Base-by-base conservation (phyloP, 768 basidiomycete genomes). In the Multifurca ochricompacta region DNA sequence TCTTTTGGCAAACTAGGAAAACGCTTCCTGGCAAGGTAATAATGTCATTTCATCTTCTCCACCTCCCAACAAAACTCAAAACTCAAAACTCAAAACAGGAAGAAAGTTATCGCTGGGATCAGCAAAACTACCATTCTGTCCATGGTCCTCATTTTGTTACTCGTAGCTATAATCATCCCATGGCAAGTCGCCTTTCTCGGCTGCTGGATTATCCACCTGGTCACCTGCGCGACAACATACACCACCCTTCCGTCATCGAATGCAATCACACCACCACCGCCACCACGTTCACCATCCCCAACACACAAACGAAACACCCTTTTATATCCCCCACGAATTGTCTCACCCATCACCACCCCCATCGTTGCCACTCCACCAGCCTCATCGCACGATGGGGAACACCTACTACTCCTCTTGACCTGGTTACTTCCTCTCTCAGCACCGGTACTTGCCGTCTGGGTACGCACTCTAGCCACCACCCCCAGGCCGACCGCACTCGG, bases 121-220 rank as follows among this genome's bases (percentile, higher is more conserved):
- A 48, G 39, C 10, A 54, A 53, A 53, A 58, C 59, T 21, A 60
- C 54, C 28, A 78, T 3, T 23, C 37, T 82, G 6, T 85, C 86
- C 6, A 77, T 91, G 66, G 59, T 65, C 6, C 45, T 85, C 18
- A 76, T 93, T 31, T 74, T 84, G 47, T 59, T 77, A 14, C 69
- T 84, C n/a, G 82, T 93, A 35, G 77, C 85, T 54, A 59, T 88
- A 35, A 70, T 92, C 48, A 73, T 94, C n/a, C 93, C 93, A 0
- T 91, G 90, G 81, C 93, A 96, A 68, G 87, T 94, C 9, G 91
- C 87, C 4, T 93, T 87, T 68, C 75, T 95, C 21, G 83, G 88
- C 18, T 83, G 83, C 60, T 90, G 89, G 82, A 56, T 83, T n/a
- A 80, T 87, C 47, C 90, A 91, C 56, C 70, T 90, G 41, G 71